Evolutionary conservation across 345 rosid species (phyloP).

Genomic region (Populus davidiana): DNA sequence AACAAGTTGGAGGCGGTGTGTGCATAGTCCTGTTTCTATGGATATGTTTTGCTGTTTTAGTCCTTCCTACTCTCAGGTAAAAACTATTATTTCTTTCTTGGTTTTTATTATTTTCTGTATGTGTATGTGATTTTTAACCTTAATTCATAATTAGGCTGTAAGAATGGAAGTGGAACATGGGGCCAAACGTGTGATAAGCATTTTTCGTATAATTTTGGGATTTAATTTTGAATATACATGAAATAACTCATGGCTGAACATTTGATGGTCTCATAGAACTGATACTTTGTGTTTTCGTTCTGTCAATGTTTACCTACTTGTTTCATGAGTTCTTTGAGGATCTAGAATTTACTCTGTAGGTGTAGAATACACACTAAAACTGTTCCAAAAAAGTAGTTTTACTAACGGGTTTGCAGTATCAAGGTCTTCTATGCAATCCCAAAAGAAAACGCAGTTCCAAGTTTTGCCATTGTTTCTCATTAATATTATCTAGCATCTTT

Average conservation of each 20-base stretch:
- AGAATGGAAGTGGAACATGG: neutral
- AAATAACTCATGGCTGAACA: neutral
- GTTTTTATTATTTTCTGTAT: neutral
- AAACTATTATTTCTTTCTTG: neutral
- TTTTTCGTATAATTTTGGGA: neutral
- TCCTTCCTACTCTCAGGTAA: constrained; percentile 35
- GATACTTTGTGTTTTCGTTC: neutral
- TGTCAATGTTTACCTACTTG: neutral
- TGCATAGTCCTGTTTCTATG: constrained; percentile 30
- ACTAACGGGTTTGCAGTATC: neutral
- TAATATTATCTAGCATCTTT: neutral
- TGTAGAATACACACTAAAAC: neutral
- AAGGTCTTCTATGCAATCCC: neutral
- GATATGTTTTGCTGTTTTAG: constrained; percentile 42
- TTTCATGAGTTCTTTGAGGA: neutral
- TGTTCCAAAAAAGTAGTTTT: neutral
- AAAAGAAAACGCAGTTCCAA: neutral
- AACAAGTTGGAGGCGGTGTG: constrained; percentile 10
- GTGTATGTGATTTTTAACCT: constrained; percentile 6
- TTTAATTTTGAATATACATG: constrained; percentile 3
- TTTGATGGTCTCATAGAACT: neutral
- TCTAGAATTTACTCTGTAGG: neutral
- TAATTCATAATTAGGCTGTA: neutral
- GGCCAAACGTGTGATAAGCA: neutral
- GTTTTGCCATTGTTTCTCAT: neutral